A percentile compares a stretch with the other conserved stretches of the same genome.
These are phyloP conservation scores for Nothophytophthora sp. DNA, from an alignment of 352 stramenopile species.

Conservation along the genomic window DNA sequence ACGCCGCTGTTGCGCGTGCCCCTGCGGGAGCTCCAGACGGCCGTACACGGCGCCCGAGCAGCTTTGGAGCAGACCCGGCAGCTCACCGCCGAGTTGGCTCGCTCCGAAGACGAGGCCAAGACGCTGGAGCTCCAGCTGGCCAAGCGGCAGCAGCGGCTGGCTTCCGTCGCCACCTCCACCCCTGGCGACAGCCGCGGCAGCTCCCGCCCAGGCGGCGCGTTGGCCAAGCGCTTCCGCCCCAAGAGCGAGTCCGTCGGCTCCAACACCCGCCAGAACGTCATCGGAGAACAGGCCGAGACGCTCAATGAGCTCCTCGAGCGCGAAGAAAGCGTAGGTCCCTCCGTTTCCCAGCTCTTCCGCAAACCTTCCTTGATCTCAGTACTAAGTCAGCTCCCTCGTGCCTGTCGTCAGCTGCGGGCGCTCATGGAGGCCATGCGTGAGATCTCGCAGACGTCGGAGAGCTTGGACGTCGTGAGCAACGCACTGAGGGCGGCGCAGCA, in stretches of 20 bases:
- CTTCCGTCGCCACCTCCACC: conserved; percentile 41
- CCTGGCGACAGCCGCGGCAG: conserved; percentile 21
- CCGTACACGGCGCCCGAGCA: conserved; percentile 28
- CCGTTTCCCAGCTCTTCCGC: too few relatives aligned
- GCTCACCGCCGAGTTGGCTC: conserved; percentile 32
- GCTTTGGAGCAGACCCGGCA: conserved; percentile 35
- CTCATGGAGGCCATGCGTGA: conserved; percentile 66
- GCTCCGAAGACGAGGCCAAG: conserved; percentile 37
- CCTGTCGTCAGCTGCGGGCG: conserved; percentile 40
- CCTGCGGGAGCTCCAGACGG: conserved; percentile 32
- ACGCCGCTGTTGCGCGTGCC: conserved; percentile 55
- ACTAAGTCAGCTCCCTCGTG: not conserved
- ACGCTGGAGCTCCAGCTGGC: conserved; percentile 43
- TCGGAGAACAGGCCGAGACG: conserved; percentile 51
- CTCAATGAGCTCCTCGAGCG: conserved; percentile 47
- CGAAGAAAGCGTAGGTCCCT: conserved; percentile 58
- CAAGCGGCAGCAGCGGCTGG: conserved; percentile 56
- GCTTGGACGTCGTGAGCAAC: conserved; percentile 52
- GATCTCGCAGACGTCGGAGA: conserved; percentile 57
- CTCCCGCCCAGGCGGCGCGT: conserved; percentile 6
- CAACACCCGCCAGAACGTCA: conserved; percentile 56
- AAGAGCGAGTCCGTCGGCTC: conserved; percentile 45
- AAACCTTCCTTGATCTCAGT: not conserved
- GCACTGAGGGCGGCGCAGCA: conserved; percentile 52
- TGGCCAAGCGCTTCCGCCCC: conserved; percentile 39